phyloP scores from a whole-genome alignment of 1,139 yeast species.

The Geotrichum australiense region DNA sequence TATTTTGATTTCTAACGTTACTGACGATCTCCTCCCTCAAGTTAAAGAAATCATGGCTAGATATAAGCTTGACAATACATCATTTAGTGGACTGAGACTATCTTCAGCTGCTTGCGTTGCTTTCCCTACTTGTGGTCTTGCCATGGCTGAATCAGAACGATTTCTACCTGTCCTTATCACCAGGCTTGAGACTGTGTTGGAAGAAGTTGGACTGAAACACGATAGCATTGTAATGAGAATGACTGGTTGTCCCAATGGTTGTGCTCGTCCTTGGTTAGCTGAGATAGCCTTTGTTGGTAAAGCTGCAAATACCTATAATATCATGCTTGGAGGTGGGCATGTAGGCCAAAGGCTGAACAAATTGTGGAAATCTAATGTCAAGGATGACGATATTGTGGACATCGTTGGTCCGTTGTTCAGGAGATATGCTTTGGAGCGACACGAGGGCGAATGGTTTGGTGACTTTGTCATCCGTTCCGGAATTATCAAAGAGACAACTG shows the following conservation, averaged over 20 bases:
- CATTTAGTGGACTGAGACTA: slow-evolving; percentile 75
- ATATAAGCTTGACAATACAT: slow-evolving; percentile 78
- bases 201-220: slow-evolving; percentile 88
- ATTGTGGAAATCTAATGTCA: slow-evolving; percentile 78
- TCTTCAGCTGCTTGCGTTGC: slow-evolving; percentile 98
- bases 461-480: slow-evolving; percentile 86
- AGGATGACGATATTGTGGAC: slow-evolving; percentile 79
- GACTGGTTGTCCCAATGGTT: slow-evolving; percentile 99
- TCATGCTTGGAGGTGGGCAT: slow-evolving; percentile 95
- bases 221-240: slow-evolving; percentile 95
- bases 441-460: slow-evolving; percentile 91
- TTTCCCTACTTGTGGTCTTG: slow-evolving; percentile 97
- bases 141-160: slow-evolving; percentile 98
- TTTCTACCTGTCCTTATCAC: slow-evolving; percentile 77
- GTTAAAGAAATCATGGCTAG: slow-evolving; percentile 60
- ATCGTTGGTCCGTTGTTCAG: slow-evolving; percentile 80
- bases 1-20: slow-evolving; percentile 64
- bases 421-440: slow-evolving; percentile 89
- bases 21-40: slow-evolving; percentile 56
- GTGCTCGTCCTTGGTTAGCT: slow-evolving; percentile 98
- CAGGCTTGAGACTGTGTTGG: slow-evolving; percentile 76
- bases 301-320: slow-evolving; percentile 86
- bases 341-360: slow-evolving; percentile 91
- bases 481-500: slow-evolving; percentile 77
- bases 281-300: slow-evolving; percentile 95